These are phyloP conservation scores for Nemophila menziesii DNA, from an alignment of 257 asterid genomes.

Conservation along the genomic window DNA sequence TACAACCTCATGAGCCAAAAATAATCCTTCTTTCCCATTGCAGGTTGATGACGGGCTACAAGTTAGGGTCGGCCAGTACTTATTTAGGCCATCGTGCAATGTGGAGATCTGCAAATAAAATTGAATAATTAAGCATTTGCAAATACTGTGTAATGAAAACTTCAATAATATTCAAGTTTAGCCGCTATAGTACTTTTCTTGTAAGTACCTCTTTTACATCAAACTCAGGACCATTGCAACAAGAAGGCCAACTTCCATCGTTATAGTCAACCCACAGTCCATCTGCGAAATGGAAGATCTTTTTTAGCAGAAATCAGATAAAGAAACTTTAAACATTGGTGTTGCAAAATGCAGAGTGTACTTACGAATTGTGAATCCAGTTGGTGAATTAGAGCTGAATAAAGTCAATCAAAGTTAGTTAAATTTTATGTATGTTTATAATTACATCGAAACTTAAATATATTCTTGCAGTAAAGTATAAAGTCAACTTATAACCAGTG, in stretches of 20 bases:
- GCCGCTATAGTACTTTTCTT: neutral
- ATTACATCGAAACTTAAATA: too few relatives aligned
- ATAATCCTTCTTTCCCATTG: conserved; percentile 66
- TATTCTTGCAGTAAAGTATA: too few relatives aligned
- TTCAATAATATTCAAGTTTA: neutral
- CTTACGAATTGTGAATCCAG: conserved; percentile 81
- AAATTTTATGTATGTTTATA: too few relatives aligned
- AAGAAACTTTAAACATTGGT: neutral
- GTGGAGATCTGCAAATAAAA: conserved; percentile 39
- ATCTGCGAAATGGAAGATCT: conserved; percentile 30
- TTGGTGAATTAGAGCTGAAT: conserved; percentile 52
- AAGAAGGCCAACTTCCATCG: conserved; percentile 88
- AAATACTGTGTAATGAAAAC: neutral
- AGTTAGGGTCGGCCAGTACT: conserved; percentile 75
- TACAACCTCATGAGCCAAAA: conserved; percentile 91
- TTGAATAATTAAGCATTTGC: neutral
- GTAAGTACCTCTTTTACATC: conserved; percentile 45
- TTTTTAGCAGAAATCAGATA: conserved; percentile 1
- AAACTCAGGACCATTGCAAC: conserved; percentile 57
- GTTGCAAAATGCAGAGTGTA: conserved; percentile 7
- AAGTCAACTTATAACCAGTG: too few relatives aligned
- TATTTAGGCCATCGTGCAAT: conserved; percentile 35
- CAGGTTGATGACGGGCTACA: conserved; percentile 53
- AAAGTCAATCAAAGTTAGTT: conserved; percentile 13
- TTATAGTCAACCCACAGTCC: conserved; percentile 91